phyloP scores from a whole-genome alignment of 169 alveolate genomes.

The Babesia microti region DNA sequence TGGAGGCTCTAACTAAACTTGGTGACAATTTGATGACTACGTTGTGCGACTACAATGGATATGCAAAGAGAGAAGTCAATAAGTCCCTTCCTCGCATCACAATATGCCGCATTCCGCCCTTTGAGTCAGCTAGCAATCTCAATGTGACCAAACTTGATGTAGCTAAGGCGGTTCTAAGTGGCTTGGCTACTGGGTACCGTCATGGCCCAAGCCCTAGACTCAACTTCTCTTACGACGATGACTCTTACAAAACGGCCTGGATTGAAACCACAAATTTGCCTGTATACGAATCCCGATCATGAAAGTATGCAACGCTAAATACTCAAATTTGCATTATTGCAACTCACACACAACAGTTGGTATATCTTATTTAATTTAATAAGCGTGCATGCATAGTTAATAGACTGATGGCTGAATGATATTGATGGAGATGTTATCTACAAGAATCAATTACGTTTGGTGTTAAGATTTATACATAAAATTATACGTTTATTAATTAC shows the following conservation, averaged over 20 bases:
- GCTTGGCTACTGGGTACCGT: conserved; percentile 63
- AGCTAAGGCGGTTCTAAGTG: conserved; percentile 52
- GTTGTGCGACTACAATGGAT: conserved; percentile 67
- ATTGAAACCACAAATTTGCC: conserved; percentile 15
- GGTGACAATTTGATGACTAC: conserved; percentile 68
- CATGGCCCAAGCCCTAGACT: conserved; percentile 70
- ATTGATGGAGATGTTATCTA: too few relatives aligned
- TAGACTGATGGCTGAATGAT: too few relatives aligned
- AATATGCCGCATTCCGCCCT: conserved; percentile 51
- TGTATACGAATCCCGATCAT: not conserved
- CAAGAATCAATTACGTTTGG: too few relatives aligned
- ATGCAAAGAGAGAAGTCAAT: conserved; percentile 56
- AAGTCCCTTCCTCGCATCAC: conserved; percentile 45
- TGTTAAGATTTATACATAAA: too few relatives aligned
- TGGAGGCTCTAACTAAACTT: conserved; percentile 46
- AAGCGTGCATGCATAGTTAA: too few relatives aligned
- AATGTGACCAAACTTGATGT: conserved; percentile 51
- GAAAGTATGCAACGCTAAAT: too few relatives aligned
- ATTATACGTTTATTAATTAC: too few relatives aligned
- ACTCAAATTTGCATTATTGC: too few relatives aligned
- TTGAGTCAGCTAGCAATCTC: conserved; percentile 33
- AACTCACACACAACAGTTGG: too few relatives aligned
- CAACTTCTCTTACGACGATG: conserved; percentile 66
- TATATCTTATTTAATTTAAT: too few relatives aligned
- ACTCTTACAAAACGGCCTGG: conserved; percentile 46